Base-by-base conservation (phyloP, 805 yeast species). In the Zygotorulaspora florentina region DNA sequence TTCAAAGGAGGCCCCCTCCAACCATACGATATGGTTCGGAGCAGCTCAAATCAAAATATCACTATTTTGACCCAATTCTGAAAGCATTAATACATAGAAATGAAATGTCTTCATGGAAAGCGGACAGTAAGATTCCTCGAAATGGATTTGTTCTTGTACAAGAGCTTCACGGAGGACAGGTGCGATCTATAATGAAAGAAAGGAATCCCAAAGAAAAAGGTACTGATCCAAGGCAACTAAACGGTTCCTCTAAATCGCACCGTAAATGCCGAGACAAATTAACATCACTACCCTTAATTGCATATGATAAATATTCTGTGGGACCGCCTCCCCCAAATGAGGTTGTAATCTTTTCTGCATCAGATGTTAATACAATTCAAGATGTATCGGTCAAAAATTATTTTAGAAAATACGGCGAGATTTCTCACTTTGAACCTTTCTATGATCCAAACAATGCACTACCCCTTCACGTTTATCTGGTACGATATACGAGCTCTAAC, bases 371-470 rank as follows among this genome's bases (percentile, higher is more conserved):
- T 15, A 39, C 45, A 3, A 48, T 56, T 8, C 61, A 56, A 31
- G 59, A 56, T 23, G 37, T 58, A 16, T 50, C 60, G 11, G 54
- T 65, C 2, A 71, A 69, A 39, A 79, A 83, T 50, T 80, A 76
- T 51, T 77, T 86, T 51, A 73, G 73, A 35, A 65, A 74, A 18
- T 84, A 71, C 64, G 96, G 96, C 2, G 75, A 74, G 26, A 72
- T 89, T 3, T 71, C 75, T 23, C 80, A 78, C 33, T 66, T 84
- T 40, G 76, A 77, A 47, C 71, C 80, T 48, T 70, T 83, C 8
- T 77, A 74, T 45, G 93, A 89, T 58, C 87, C 91, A 0, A 70
- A 72, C 17, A 81, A 86, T 36, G 96, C 89, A 2, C 84, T 82
- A 15, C 90, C 95, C 0, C 64, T 89, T 34, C 93, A 95, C 8